Percentiles rank a stretch among this genome's conserved stretches.
phyloP scores from a whole-genome alignment of 495 filamentous ascomycete genomes.

The Bombardia bombarda region DNA sequence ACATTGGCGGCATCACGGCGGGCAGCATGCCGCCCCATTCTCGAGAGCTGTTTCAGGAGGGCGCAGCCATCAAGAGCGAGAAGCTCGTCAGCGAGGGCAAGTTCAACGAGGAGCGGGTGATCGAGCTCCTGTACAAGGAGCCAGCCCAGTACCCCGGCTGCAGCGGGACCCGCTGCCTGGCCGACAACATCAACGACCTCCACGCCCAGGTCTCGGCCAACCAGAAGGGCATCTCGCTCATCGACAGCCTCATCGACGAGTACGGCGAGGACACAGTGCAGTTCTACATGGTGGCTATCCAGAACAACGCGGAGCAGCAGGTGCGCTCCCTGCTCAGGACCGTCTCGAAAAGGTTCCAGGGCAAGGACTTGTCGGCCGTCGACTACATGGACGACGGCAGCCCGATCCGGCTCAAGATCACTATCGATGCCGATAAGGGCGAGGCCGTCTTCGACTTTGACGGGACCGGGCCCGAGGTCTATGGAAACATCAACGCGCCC shows the following conservation, averaged over 20 bases:
- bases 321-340: constrained; percentile 80
- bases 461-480: constrained; percentile 88
- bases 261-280: constrained; percentile 88
- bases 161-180: constrained; percentile 80
- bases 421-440: constrained; percentile 73
- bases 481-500: constrained; percentile 91
- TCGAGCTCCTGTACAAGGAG: constrained; percentile 72
- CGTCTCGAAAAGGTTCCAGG: constrained; percentile 67
- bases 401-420: constrained; percentile 76
- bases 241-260: constrained; percentile 74
- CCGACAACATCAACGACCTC: constrained; percentile 91
- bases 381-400: constrained; percentile 95
- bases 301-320: constrained; percentile 80
- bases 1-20: constrained; percentile 93
- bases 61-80: constrained; percentile 86
- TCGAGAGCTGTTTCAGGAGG: constrained; percentile 88
- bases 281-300: constrained; percentile 93
- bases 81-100: constrained; percentile 86
- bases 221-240: constrained; percentile 89
- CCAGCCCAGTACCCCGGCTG: constrained; percentile 83
- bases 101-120: constrained; percentile 83
- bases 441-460: constrained; percentile 87
- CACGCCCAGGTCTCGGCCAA: constrained; percentile 96
- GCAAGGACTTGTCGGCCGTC: constrained; percentile 61
- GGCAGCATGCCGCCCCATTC: constrained; percentile 97